Base-by-base conservation (phyloP, 2,329 filamentous ascomycete genomes). In the Cercospora zeae-maydis region DNA sequence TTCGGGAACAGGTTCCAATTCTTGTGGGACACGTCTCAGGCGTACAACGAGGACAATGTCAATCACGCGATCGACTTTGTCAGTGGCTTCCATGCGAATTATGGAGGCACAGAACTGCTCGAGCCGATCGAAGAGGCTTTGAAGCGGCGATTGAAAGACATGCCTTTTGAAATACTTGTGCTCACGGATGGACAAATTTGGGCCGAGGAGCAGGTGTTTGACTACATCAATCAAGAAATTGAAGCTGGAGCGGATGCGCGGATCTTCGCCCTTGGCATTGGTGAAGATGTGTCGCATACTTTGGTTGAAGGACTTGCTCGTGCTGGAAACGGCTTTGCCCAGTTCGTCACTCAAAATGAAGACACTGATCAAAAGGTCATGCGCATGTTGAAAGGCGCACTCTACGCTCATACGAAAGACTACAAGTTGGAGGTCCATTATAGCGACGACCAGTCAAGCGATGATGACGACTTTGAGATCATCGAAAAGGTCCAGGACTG, bases 361-460 rank as follows among this genome's bases (percentile, higher is more conserved):
- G 85, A 87, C 70, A 84, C 91, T 75, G 85, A 89, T 68, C 83
- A 78, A 66, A 89, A 89, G 72, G 82, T 91, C 0, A 81, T 92
- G 2, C 83, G 89, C 2, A 92, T 92, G 89, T 78, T 92, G 61
- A 90, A 89, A 71, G 88, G 84, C 0, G 85, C 88, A 0, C 75
- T 92, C 19, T 85, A 83, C 1, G 87, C 88, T 0, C 88, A 91
- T 65, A 79, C 90, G 49, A 81, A 77, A 14, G 83, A 90, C 70
- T 90, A 87, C 70, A 81, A 78, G 0, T 76, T 91, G 1, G 85
- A 88, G 69, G 76, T 91, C 64, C 83, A 85, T 59, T 90, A 89
- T 6, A 27, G 24, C 24, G 6, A 27, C 67, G 56, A 33, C 30
- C 24, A n/a, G 7, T 36, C 11, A 30, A 9, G 13, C 8, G 71